A percentile compares a stretch with the other conserved stretches of the same genome.
Evolutionary conservation across 148 eudicot species (phyloP).

Genomic region (Cornus controversa): DNA sequence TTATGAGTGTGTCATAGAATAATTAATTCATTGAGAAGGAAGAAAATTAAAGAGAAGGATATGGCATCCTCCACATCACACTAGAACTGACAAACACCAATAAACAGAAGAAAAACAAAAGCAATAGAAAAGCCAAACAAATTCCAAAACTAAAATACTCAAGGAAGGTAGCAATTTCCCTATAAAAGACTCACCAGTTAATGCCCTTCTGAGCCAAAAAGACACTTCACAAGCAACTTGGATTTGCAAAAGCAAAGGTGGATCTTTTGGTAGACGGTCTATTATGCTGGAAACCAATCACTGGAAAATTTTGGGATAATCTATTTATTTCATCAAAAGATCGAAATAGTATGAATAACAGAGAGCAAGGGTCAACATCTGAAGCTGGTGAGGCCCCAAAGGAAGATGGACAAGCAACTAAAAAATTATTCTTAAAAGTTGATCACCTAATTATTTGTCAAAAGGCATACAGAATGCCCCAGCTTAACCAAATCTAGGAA

Average conservation of each 20-base stretch:
- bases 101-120: neutral
- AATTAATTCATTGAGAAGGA: neutral
- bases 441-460: too few relatives aligned
- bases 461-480: neutral
- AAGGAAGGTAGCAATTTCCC: neutral
- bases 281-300: neutral
- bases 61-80: neutral
- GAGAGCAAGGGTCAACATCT: too few relatives aligned
- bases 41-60: neutral
- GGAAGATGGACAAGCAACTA: neutral
- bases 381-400: too few relatives aligned
- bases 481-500: neutral
- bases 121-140: neutral
- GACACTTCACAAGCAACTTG: too few relatives aligned
- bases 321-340: too few relatives aligned
- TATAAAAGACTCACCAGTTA: neutral
- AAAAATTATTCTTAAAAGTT: too few relatives aligned
- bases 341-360: neutral
- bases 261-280: neutral
- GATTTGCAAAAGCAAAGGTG: neutral
- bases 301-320: neutral
- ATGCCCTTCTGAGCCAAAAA: neutral
- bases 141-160: neutral
- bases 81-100: neutral
- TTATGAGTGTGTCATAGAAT: neutral